Evolutionary conservation across 2,329 filamentous ascomycete species (phyloP).

Genomic region (Arthrobotrys pseudoclavata): DNA sequence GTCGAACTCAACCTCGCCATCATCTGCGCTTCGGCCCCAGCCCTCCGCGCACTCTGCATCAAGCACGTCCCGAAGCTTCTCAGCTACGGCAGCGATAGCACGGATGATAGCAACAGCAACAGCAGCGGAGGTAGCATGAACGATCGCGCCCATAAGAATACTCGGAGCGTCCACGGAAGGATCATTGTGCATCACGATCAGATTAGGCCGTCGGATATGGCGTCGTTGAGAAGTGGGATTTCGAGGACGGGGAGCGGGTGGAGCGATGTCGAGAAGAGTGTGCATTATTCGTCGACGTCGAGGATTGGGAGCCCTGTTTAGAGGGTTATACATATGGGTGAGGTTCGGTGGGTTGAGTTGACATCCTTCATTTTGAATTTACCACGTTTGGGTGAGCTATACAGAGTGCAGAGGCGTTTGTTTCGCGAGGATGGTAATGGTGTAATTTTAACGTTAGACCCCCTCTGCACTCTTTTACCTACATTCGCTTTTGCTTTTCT

Average conservation of each 20-base stretch:
- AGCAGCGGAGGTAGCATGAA: background rate
- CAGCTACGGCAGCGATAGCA: constrained; percentile 23
- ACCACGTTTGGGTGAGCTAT: background rate
- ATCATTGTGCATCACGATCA: constrained; percentile 48
- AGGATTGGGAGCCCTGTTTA: constrained; percentile 16
- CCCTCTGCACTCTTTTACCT: background rate
- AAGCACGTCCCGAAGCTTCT: constrained; percentile 51
- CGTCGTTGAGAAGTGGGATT: constrained; percentile 20
- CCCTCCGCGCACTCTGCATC: constrained; percentile 53
- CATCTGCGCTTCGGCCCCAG: constrained; percentile 55
- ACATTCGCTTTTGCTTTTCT: background rate
- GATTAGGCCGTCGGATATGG: constrained; percentile 25
- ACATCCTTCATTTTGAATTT: background rate
- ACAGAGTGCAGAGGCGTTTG: constrained; percentile 1
- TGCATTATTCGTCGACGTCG: constrained; percentile 17
- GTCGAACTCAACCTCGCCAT: constrained; percentile 58
- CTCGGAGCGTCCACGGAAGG: constrained; percentile 23
- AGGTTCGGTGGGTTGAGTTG: background rate
- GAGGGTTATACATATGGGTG: background rate
- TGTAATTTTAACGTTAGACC: background rate
- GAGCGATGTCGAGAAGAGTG: constrained; percentile 19
- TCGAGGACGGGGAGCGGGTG: constrained; percentile 22
- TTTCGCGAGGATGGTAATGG: constrained; percentile 7
- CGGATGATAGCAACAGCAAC: constrained; percentile 13
- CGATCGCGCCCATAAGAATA: background rate